Base-by-base conservation (phyloP, 1,284 basidiomycete species). In the Fomitopsis schrenkii region DNA sequence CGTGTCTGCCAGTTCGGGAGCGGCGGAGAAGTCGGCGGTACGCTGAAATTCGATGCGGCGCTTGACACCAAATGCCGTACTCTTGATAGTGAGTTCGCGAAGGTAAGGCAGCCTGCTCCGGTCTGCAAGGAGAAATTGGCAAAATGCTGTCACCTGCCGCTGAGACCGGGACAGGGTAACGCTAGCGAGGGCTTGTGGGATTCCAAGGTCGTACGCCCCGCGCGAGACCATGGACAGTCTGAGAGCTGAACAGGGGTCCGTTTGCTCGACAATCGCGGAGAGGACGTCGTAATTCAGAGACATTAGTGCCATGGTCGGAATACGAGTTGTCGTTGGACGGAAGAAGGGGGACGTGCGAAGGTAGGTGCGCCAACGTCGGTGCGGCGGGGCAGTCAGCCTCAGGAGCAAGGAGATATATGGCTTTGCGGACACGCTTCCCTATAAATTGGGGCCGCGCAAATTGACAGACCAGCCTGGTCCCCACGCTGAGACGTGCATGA, bases 251-350 rank as follows among this genome's bases (percentile, higher is more conserved):
- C 35, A 26, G 1, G 60, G 12, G n/a, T 59, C 42, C 14, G 63
- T 63, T 19, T 61, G 59, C 3, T 54, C 56, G 1, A 67, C 36
- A 28, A 67, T 26, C 28, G 59, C 60, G 28, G 54, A 54, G 9
- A 63, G 61, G 42, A 65, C 55, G 38, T 67, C 64, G 42, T 59
- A 38, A 53, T 67, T 63, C 22, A 66, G 64, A n/a, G 58, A 54
- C 40, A 63, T 59, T 7, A 63, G 26, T 5, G 59, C 45, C 62
- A 62, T 59, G 19, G 19, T 5, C 2, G 46, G 48, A 7, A 22
- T 22, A 22, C 22, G 53, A 19, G 30, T 19, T 30, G 44, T 40
- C 38, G 19, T 22, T 42, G 7, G 30, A 3, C 5, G 41, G 14
- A 19, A 22, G 14, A 40, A 12, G 36, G 41, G 26, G 45, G 52